Evolutionary conservation across 2,329 filamentous ascomycete species (phyloP).

Genomic region (Apiospora saccharicola): DNA sequence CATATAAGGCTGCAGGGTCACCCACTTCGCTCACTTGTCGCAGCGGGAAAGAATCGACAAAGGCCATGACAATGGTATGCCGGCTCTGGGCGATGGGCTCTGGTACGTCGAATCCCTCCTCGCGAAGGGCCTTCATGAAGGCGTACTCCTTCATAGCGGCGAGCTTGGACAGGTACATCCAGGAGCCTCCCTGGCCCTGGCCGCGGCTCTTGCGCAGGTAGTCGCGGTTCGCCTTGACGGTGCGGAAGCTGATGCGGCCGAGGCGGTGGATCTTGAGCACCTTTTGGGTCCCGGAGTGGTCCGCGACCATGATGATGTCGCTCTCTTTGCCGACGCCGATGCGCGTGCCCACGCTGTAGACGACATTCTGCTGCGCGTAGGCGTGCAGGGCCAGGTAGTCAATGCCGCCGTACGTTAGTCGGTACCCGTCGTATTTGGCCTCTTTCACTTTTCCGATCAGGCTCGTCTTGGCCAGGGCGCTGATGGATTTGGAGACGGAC

Average conservation of each 20-base stretch:
- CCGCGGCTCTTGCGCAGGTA: constrained; percentile 78
- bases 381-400: constrained; percentile 97
- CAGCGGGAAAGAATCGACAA: constrained; percentile 91
- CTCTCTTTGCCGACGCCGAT: constrained; percentile 98
- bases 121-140: constrained; percentile 87
- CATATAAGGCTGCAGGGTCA: constrained; percentile 85
- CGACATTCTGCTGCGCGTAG: constrained; percentile 77
- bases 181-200: constrained; percentile 72
- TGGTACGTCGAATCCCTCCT: constrained; percentile 89
- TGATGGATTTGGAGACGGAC: constrained; percentile 87
- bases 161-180: constrained; percentile 97
- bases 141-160: constrained; percentile 94
- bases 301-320: constrained; percentile 93
- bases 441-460: constrained; percentile 94
- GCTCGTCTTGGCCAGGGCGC: constrained; percentile 87
- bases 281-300: constrained; percentile 76
- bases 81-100: constrained; percentile 87
- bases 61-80: constrained; percentile 95
- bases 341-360: constrained; percentile 93
- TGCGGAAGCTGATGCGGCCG: constrained; percentile 94
- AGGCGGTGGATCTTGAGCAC: constrained; percentile 96
- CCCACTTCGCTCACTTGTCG: constrained; percentile 86
- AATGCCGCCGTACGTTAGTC: constrained; percentile 93
- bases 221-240: constrained; percentile 94
- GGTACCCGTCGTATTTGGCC: constrained; percentile 96